Evolutionary conservation across 1,284 basidiomycete species (phyloP), one percentile per base, ranked within the genome.

Genomic region (Cryptococcus hybrid): DNA sequence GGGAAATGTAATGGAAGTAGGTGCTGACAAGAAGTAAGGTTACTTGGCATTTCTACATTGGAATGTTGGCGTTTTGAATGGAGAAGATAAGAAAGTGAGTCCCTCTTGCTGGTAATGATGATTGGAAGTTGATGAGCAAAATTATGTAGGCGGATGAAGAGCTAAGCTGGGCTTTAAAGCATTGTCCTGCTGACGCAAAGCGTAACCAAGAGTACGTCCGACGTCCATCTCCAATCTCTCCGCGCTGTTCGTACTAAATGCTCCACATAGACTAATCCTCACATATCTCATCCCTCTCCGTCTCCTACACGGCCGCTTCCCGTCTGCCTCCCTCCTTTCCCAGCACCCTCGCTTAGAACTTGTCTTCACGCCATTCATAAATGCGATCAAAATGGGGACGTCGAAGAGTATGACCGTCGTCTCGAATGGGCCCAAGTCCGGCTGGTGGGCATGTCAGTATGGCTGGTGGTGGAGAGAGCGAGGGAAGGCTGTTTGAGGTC

Each of bases 1-100:
- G 64, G 72, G 42, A 71, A 52, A 18, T 50, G 52, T 50, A 48
- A 52, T 35, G 71, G 89, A 86, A 13, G 36, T 7, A 44, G 30
- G 42, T 69, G 66, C 89, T 94, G 46, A 30, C 30, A 30, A 30
- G 30, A 30, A 30, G 30, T 30, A 30, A 30, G 30, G 30, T 30
- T 30, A 92, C 92, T 15, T 94, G 89, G 78, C 83, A 86, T 62
- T 99, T 94, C 80, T 97, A 97, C 73, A 79, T 94, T 49, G 95
- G 95, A 57, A 90, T 97, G 84, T 82, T 98, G 56, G 88, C 86
- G 66, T 97, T 99, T 76, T 97, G 57, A 91, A 90, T 65, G 95
- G 97, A 73, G 89, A 95, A 53, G 95, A 92, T 70, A 81, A 81
- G 46, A 90, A 30, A 30, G 30, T 30, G 30, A 3, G 7, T 11